phyloP scores from a whole-genome alignment of 2,329 filamentous ascomycete genomes.

The Nemania diffusa region DNA sequence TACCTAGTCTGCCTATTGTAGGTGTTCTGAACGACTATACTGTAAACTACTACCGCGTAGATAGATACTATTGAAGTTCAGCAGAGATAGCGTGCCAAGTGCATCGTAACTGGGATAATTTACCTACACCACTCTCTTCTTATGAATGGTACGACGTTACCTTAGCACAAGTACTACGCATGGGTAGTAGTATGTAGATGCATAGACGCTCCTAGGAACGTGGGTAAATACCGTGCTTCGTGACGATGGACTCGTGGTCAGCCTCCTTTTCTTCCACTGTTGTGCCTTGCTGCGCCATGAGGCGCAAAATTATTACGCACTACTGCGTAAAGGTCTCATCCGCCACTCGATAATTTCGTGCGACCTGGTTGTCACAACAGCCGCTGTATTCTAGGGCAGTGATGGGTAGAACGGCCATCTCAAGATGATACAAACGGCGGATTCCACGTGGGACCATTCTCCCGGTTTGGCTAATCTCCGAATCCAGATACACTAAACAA shows the following conservation, averaged over 20 bases:
- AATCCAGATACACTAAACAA: conserved; percentile 2
- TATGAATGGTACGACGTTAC: background rate
- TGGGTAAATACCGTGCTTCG: background rate
- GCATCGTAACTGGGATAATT: background rate
- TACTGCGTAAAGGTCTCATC: background rate
- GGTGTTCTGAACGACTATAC: background rate
- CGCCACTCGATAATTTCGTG: background rate
- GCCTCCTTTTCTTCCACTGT: conserved; percentile 23
- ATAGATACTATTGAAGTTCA: background rate
- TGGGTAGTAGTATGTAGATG: too few relatives aligned
- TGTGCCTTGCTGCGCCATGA: conserved; percentile 19
- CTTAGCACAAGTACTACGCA: background rate
- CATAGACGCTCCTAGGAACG: too few relatives aligned
- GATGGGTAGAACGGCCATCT: background rate
- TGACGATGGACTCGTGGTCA: conserved; percentile 6
- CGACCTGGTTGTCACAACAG: background rate
- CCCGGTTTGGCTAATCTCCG: conserved; percentile 26
- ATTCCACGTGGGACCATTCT: conserved; percentile 13
- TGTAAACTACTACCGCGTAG: background rate
- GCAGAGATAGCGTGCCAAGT: background rate
- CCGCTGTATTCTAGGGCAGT: background rate
- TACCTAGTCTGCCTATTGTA: background rate
- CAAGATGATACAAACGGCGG: conserved; percentile 13
- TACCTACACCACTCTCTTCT: background rate
- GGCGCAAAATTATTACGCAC: background rate